Evolutionary conservation across 2,329 filamentous ascomycete species (phyloP), one percentile per base, ranked within the genome.

Genomic region (Stagonosporopsis vannaccii): DNA sequence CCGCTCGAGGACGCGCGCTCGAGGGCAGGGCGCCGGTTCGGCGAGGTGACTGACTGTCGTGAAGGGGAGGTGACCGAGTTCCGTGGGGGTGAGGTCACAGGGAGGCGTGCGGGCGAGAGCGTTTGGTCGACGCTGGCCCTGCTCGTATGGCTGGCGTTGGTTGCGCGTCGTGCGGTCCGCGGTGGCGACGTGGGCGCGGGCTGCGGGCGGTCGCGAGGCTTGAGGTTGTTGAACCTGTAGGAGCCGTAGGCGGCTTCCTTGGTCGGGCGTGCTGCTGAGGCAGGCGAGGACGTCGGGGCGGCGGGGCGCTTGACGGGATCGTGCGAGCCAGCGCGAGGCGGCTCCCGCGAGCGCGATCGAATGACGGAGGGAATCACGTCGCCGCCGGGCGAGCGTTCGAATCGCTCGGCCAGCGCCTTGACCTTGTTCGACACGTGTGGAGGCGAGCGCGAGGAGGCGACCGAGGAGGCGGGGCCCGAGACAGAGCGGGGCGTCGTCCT

Each of bases 221-320:
- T 75, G 40, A 75, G 61, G 42, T 75, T 70, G 61, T 67, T 73
- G 67, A 75, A 75, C 53, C 70, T 73, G 61, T 75, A 69, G 20
- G 67, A 39, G 9, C 71, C 73, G 32, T 75, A 75, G 8, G 70
- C 59, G 13, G 66, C 62, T 49, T 74, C 71, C 59, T 65, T 74
- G 33, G 54, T 56, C 8, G 67, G 61, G 7, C 66, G 69, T 23
- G 70, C 62, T n/a, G 70, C 65, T 56, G 28, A 55, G 40, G 59
- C 63, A 13, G 72, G 71, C 32, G 70, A 70, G 7, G 66, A 66
- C 2, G 70, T 62, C 19, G 66, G 64, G 15, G 60, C 56, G 51
- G 56, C 55, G 15, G 60, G 46, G 13, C 62, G 62, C 28, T 54
- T 55, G 44, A 56, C 45, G 13, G 56, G 48, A 12, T 65, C 61